phyloP scores from a whole-genome alignment of 805 yeast genomes.

The Tetrapisispora pingtungensis region DNA sequence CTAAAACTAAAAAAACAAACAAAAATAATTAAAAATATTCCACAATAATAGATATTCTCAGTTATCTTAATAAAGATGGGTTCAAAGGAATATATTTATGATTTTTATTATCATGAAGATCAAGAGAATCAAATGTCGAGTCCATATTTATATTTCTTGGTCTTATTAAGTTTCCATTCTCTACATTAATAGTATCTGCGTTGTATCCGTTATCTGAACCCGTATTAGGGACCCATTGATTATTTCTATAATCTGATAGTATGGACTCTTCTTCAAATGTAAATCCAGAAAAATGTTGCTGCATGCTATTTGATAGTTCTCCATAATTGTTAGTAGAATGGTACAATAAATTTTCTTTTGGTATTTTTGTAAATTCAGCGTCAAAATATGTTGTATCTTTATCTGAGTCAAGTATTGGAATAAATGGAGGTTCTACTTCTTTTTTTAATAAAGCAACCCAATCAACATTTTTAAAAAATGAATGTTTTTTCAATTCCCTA shows the following conservation, averaged over 20 bases:
- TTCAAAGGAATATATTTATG: background rate
- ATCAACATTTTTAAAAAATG: conserved; percentile 83
- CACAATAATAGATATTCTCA: too few species aligned
- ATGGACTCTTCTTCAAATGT: conserved; percentile 84
- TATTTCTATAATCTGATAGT: background rate
- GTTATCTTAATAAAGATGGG: background rate
- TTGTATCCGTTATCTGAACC: background rate
- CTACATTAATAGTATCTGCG: background rate
- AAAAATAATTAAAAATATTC: too few species aligned
- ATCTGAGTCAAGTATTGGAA: conserved; percentile 83
- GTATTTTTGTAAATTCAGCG: conserved; percentile 90
- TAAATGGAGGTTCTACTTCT: conserved; percentile 91
- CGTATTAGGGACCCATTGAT: background rate
- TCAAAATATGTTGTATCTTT: conserved; percentile 94
- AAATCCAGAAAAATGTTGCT: conserved; percentile 89
- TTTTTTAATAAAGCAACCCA: conserved; percentile 74
- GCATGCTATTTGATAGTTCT: conserved; percentile 84
- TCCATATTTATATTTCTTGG: background rate
- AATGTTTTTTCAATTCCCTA: conserved; percentile 81
- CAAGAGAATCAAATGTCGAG: background rate
- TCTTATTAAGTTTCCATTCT: background rate
- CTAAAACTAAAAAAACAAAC: too few species aligned
- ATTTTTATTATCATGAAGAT: background rate
- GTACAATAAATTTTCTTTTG: conserved; percentile 61
- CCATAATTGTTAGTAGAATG: conserved; percentile 28